Evolutionary conservation across 495 filamentous ascomycete species (phyloP).

Genomic region (Platismatia glauca): DNA sequence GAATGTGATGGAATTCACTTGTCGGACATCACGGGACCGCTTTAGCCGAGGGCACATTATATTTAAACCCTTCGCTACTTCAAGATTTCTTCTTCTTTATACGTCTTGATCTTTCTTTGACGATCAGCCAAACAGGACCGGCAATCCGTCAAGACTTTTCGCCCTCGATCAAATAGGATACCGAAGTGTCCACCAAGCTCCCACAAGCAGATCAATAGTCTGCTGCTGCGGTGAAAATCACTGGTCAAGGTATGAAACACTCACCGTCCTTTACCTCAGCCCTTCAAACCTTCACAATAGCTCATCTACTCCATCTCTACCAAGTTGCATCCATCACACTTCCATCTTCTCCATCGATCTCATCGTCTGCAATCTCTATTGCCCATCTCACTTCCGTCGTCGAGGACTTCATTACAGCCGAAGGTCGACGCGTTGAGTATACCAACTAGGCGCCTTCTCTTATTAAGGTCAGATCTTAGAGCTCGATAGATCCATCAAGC

Average conservation of each 20-base stretch:
- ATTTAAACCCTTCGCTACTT: neutral
- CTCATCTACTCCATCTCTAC: neutral
- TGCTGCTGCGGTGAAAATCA: neutral
- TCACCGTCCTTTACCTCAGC: neutral
- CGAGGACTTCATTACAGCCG: neutral
- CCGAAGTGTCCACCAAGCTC: neutral
- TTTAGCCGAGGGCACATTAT: neutral
- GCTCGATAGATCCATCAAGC: neutral
- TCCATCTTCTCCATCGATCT: neutral
- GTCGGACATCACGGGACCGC: neutral
- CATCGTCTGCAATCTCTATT: neutral
- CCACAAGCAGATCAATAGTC: neutral
- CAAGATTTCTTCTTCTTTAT: neutral
- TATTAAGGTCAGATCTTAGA: neutral
- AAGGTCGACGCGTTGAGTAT: neutral
- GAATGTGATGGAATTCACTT: neutral
- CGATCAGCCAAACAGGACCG: conserved; percentile 3
- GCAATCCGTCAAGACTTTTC: neutral
- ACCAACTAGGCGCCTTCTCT: neutral
- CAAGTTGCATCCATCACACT: neutral
- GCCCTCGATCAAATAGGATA: neutral
- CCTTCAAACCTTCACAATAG: neutral
- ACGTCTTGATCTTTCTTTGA: conserved; percentile 1
- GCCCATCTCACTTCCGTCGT: neutral
- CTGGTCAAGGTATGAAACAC: neutral